These are phyloP conservation scores for Didymella exigua DNA, from an alignment of 2,329 filamentous ascomycete genomes.

Conservation along the genomic window DNA sequence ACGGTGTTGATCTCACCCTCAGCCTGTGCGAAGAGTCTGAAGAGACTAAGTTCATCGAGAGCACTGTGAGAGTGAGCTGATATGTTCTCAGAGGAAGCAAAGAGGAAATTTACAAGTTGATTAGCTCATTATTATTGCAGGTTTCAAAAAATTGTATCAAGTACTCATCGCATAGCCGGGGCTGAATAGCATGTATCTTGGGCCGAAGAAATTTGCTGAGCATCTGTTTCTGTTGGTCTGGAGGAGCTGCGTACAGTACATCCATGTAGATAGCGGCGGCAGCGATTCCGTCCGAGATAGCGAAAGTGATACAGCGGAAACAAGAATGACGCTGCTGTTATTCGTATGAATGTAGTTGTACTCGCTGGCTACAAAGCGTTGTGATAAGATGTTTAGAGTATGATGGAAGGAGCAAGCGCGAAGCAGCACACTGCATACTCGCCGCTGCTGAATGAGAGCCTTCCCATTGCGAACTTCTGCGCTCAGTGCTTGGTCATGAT, in stretches of 20 bases:
- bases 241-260: not conserved
- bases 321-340: not conserved
- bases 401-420: not conserved
- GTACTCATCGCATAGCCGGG: not conserved
- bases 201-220: not conserved
- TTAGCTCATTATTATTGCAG: not conserved
- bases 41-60: not conserved
- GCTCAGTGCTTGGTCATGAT: conserved; percentile 43
- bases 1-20: not conserved
- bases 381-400: not conserved
- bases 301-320: not conserved
- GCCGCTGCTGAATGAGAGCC: not conserved
- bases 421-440: not conserved
- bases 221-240: not conserved
- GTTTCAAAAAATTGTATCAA: not conserved
- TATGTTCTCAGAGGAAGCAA: too few relatives aligned
- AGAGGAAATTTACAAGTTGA: not conserved
- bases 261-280: not conserved
- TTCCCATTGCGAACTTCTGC: not conserved
- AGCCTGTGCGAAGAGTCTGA: not conserved
- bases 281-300: not conserved
- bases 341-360: not conserved
- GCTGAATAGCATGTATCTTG: not conserved
- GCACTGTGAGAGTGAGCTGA: not conserved
- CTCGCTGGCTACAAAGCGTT: not conserved